Conservation (phyloP, 2,329 filamentous ascomycete genomes). For the Aspergillus phoenicis region DNA sequence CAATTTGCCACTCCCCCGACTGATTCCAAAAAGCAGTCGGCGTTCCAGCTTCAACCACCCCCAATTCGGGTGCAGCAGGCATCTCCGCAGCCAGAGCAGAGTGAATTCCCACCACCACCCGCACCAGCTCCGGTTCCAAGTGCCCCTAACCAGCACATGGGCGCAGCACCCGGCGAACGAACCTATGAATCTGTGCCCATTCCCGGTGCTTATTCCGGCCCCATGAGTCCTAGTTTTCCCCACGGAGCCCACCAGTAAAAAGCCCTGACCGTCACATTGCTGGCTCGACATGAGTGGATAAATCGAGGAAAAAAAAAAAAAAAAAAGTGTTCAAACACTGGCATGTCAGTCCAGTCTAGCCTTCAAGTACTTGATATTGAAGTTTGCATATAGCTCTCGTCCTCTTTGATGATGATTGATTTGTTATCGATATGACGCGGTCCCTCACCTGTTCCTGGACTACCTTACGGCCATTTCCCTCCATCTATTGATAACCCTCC, state of each 20-base stretch:
- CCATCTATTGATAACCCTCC: background rate
- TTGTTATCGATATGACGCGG: background rate
- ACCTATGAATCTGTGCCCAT: constrained; percentile 86
- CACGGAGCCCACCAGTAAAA: constrained; percentile 27
- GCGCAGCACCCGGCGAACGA: constrained; percentile 75
- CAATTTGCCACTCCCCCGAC: constrained; percentile 66
- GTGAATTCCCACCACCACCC: constrained; percentile 58
- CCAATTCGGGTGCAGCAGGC: constrained; percentile 76
- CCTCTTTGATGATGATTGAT: background rate
- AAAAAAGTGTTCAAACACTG: background rate
- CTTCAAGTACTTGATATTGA: background rate
- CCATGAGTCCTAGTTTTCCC: constrained; percentile 48
- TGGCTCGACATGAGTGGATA: background rate
- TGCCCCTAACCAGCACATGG: constrained; percentile 63
- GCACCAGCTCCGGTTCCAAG: constrained; percentile 40
- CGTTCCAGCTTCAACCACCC: constrained; percentile 87
- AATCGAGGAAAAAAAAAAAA: too few species aligned
- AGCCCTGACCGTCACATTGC: background rate
- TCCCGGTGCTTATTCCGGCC: constrained; percentile 73
- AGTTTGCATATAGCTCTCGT: background rate
- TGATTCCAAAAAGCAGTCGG: constrained; percentile 57
- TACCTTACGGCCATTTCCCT: background rate
- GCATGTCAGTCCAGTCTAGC: background rate
- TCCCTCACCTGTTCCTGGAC: background rate
- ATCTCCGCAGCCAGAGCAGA: constrained; percentile 69